Conservation (phyloP, 1,139 yeast genomes). For the Protomyces arabidopsidicola region DNA sequence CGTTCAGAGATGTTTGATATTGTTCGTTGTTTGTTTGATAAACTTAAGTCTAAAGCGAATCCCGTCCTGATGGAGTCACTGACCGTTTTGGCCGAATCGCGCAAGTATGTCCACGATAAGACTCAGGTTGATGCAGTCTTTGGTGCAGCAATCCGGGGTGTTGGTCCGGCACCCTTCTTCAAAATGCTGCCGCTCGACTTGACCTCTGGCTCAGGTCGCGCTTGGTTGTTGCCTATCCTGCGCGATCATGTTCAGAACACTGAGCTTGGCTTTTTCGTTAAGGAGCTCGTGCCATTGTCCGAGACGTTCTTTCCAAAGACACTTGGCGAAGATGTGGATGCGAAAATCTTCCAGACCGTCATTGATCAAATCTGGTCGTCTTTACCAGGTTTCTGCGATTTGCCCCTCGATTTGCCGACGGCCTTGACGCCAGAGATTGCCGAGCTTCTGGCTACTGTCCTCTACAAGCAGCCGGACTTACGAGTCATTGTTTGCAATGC, state of each 20-base stretch:
- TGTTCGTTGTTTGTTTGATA: slow-evolving; percentile 58
- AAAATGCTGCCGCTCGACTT: slow-evolving; percentile 73
- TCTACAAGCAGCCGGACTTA: slow-evolving; percentile 69
- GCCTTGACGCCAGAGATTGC: slow-evolving; percentile 76
- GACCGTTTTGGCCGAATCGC: slow-evolving; percentile 75
- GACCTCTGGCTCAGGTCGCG: slow-evolving; percentile 56
- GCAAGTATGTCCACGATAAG: slow-evolving; percentile 66
- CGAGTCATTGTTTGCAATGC: slow-evolving; percentile 80
- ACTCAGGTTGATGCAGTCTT: slow-evolving; percentile 76
- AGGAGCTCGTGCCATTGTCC: slow-evolving; percentile 62
- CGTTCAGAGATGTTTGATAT: slow-evolving; percentile 71
- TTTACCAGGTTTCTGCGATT: slow-evolving; percentile 81
- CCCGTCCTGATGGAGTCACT: slow-evolving; percentile 68
- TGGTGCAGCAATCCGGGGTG: slow-evolving; percentile 66
- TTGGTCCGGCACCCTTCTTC: slow-evolving; percentile 84
- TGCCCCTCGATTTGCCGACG: slow-evolving; percentile 64
- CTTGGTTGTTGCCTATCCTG: slow-evolving; percentile 90
- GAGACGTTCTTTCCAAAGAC: slow-evolving; percentile 54
- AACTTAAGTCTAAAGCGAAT: slow-evolving; percentile 61
- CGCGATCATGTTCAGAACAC: slow-evolving; percentile 81
- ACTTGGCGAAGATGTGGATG: slow-evolving; percentile 38
- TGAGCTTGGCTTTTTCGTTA: slow-evolving; percentile 57
- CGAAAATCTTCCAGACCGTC: slow-evolving; percentile 37
- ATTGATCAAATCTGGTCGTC: slow-evolving; percentile 77
- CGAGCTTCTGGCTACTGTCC: slow-evolving; percentile 61